Evolutionary conservation across 2,329 filamentous ascomycete species (phyloP), one percentile per base, ranked within the genome.

Genomic region (Neospermospora avenae): DNA sequence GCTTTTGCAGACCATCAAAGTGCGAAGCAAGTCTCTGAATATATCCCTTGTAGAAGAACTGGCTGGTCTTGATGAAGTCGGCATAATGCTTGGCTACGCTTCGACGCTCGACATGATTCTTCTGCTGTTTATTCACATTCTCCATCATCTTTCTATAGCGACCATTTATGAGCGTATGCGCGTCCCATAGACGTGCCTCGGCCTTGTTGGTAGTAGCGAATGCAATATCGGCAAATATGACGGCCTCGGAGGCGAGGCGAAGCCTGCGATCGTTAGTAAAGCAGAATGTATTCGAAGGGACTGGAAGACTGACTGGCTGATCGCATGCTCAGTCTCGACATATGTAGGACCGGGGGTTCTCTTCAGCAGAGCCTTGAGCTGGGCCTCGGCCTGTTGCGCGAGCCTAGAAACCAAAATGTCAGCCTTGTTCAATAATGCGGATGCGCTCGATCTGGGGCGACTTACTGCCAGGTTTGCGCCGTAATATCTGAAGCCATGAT

Each of bases 1-100:
- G 58, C 2, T 65, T 67, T 37, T 61, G 58, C 45, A 73, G 63
- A 25, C 69, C 69, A 5, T 58, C 78, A 69, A 84, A 87, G 54
- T 81, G 79, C 25, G 79, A 80, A 56, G 88, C 86, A 24, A 97
- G 80, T 59, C 87, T 85, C 73, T 93, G 86, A 57, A 97, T 88
- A 70, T 91, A 95, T 66, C 86, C 87, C 70, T 89, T 86, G 79
- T 98, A 98, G 74, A 96, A 97, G 69, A 86, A 85, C 74, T 95
- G 90, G 66, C 91, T 89, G 49, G 87, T 88, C 75, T 93, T 96
- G 68, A 98, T 85, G 73, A 96, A 98, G 67, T 85, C 84, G 59
- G 88, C 80, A 74, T 96, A 98, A 65, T 87, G 82, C 75, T 90
- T 93, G 73, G 90, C 88, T 54, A 93, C 79, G 74, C 92, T 95